Evolutionary conservation across 805 yeast genomes (phyloP).

Genomic region (Yamadazyma phyllophila): DNA sequence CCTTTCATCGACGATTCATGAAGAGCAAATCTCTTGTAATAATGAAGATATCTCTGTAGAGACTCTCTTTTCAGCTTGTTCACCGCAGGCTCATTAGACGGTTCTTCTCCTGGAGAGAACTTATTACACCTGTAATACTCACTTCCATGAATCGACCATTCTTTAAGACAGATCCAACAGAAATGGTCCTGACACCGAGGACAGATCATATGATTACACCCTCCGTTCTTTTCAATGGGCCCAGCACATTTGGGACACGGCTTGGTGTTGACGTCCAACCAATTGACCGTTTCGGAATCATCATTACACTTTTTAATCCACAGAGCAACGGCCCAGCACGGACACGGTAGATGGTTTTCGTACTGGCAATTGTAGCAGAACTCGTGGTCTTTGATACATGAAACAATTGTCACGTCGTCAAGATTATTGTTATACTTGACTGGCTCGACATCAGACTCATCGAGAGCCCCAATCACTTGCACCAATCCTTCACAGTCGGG

Average conservation of each 20-base stretch:
- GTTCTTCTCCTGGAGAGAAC: constrained; percentile 43
- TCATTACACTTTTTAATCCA: constrained; percentile 83
- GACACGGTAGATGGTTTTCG: constrained; percentile 82
- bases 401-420: constrained; percentile 58
- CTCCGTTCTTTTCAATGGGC: constrained; percentile 89
- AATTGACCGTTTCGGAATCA: constrained; percentile 83
- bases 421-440: constrained; percentile 19
- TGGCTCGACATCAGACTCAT: constrained; percentile 6
- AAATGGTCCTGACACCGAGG: constrained; percentile 72
- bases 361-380: constrained; percentile 77
- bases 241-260: constrained; percentile 81
- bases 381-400: constrained; percentile 61
- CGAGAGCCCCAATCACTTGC: constrained; percentile 18
- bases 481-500: constrained; percentile 71
- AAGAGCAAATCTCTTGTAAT: constrained; percentile 66
- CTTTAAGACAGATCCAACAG: constrained; percentile 88
- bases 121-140: constrained; percentile 66
- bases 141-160: constrained; percentile 70
- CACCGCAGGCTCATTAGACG: constrained; percentile 27
- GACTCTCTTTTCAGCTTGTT: constrained; percentile 46
- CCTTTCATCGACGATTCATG: constrained; percentile 76
- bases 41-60: constrained; percentile 68
- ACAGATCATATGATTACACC: constrained; percentile 96
- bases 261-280: constrained; percentile 84
- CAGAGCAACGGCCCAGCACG: constrained; percentile 61